Evolutionary conservation across 164 flowering plant genomes (phyloP), one percentile per base, ranked within the genome.

Genomic region (Vitis rupestris): DNA sequence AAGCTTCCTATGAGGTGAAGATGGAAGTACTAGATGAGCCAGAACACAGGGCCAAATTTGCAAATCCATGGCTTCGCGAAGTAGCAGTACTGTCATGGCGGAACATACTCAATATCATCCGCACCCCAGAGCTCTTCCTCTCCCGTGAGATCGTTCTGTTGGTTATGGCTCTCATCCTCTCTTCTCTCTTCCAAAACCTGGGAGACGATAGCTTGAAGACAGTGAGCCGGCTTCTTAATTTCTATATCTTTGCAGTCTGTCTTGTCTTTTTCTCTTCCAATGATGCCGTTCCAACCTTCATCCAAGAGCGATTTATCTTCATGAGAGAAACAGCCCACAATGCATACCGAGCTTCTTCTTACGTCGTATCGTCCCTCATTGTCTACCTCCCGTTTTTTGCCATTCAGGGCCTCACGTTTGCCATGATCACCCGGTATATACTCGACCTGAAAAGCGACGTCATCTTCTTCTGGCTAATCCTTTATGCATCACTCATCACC

Each of bases 1-100:
- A 55, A 15, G 64, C 72, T 65, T 80, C 79, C 19, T 75, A 68
- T 14, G 80, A 75, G 17, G 72, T 78, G 12, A 82, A 82, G 11
- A 29, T 69, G 27, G 85, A 80, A 29, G 83, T 63, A 27, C 82
- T 88, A 8, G 88, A 84, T 56, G 89, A 79, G 52, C 79, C 77
- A 1, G 80, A 78, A 3, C 79, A 80, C 27, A 79, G 88, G 1
- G 77, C 85, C 8, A 87, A 88, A 64, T 90, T 74, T 30, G 90
- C 90, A n/a, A 90, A 90, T 63, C 91, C 93, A 11, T 90, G 91
- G 91, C 78, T 86, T n/a, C 90, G 96, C 11, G 96, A 90, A 67
- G 88, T 90, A 23, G 78, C 63, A 6, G 88, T 90, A 54, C 90
- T 90, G 50, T 88, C 91, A 49, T 85, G 91, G 89, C 76, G 93